Base-by-base conservation (phyloP, 495 filamentous ascomycete species). In the Chaetomium cochliodes region DNA sequence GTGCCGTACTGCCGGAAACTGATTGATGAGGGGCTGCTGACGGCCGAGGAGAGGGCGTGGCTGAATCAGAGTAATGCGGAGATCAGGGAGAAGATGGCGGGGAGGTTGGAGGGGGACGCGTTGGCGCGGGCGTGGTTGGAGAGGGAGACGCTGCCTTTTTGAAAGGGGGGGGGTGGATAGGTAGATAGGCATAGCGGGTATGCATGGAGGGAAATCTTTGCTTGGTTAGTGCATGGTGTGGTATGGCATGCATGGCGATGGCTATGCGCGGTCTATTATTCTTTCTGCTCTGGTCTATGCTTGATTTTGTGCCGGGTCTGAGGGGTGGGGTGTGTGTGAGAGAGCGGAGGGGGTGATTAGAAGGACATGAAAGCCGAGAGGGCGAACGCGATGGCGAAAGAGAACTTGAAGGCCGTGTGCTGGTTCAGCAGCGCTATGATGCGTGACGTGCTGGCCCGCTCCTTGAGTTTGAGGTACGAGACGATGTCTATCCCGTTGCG, bases 1-100 rank as follows among this genome's bases (percentile, higher is more conserved):
- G 90, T 91, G 22, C 96, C 96, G 1, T 90, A 96, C 74, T 97
- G 94, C 75, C 83, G 87, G 65, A 97, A 93, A 61, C 78, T 99
- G 66, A 93, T 96, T 62, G 91, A 98, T 72, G 79, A 80, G 47
- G 82, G 70, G 8, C 80, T 96, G 54, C 71, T 99, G 67, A 92
- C 87, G 23, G 80, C 80, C n/a, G 80, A 74, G 37, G 96, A 99
- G 81, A 88, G 88, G 76, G 78, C 82, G 63, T 99, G 92, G 91
- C 75, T 99, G 60, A 94, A 97, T 71, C 81, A 85, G 56, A 96
- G 96, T 76, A 92, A 96, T 73, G 74, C 79, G 26, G 88, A 96
- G 73, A 86, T 99, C 22, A 84, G 85, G 75, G 84, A 88, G 62
- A 96, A 93, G 81, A 97, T 92, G 44, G 86, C 86, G 71, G 80